Conservation (phyloP, 208 protist species). For the Leishmania martiniquensis region DNA sequence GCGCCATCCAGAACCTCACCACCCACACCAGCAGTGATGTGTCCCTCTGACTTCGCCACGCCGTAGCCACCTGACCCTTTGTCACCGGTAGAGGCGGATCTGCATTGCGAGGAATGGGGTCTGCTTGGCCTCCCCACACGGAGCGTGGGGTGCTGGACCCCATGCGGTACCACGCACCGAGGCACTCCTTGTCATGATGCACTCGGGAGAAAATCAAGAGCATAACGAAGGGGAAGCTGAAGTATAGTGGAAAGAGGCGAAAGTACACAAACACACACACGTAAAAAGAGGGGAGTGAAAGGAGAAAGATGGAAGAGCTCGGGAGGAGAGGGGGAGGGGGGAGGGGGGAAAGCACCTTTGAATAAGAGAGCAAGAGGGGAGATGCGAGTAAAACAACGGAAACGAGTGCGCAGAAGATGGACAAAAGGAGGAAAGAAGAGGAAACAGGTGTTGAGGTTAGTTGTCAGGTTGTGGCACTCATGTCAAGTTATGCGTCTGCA, state of each 20-base stretch:
- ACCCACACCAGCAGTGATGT: background rate
- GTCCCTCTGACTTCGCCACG: background rate
- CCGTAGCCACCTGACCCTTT: background rate
- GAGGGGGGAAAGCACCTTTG: no score
- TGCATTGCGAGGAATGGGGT: background rate
- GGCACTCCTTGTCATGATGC: background rate
- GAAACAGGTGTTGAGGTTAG: constrained; percentile 10
- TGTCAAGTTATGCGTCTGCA: background rate
- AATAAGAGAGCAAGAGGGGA: no score
- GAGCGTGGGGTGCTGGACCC: background rate
- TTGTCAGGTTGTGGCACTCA: constrained; percentile 5
- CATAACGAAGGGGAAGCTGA: constrained; percentile 8
- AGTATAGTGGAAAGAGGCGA: constrained; percentile 8
- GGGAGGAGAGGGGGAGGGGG: no score
- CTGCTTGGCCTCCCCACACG: background rate
- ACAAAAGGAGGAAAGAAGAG: constrained; percentile 3
- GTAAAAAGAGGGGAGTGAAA: constrained; percentile 2
- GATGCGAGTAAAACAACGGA: no score
- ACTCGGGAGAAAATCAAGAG: background rate
- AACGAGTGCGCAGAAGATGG: background rate
- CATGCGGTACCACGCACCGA: background rate
- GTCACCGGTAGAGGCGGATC: background rate
- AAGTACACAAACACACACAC: constrained; percentile 15
- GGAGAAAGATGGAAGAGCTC: no score
- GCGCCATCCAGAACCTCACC: background rate